Base-by-base conservation (phyloP, 2,329 filamentous ascomycete genomes). In the Colletotrichum shisoi region DNA sequence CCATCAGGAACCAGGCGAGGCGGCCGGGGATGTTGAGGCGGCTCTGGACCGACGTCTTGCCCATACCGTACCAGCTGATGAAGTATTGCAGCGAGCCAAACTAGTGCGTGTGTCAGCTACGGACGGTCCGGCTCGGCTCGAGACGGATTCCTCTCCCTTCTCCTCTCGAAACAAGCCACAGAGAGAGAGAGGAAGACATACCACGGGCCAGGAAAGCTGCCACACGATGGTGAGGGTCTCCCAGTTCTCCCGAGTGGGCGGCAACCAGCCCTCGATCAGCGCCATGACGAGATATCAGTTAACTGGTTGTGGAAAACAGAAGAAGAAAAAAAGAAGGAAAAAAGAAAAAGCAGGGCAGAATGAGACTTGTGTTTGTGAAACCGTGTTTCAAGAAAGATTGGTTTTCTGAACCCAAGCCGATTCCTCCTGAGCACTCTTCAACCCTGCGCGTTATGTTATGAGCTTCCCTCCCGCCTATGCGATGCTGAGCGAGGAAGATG, bases 1-100 rank as follows among this genome's bases (percentile, higher is more conserved):
- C 95, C 93, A 97, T 97, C 2, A 89, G 86, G 63, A 91, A 84
- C 95, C 95, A 99, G 65, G 88, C 93, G 70, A 92, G 81, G 72
- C 91, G 92, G 69, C 95, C 95, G 1, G 94, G 92, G n/a, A 98
- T 78, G 79, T 99, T 99, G 76, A 95, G 82, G 13, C 80, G 80
- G 72, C 90, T 93, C 3, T 83, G 75, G 19, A 88, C 84, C 3
- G 93, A 96, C 3, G 94, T 97, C 80, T 98, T 98, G 77, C 95
- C 95, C 82, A 94, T 93, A 57, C 92, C 92, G 77, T 97, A 95
- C 85, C 87, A 97, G 62, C 87, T 85, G n/a, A 84, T 80, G 63
- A 89, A 67, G 89, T 91, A 96, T 87, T 97, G 93, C 24, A 87
- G 58, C 1, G 87, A 85, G 0, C 89, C 89, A 70, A 93, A 74